Conservation (phyloP, 169 alveolate species). For the Fabrea salina region DNA sequence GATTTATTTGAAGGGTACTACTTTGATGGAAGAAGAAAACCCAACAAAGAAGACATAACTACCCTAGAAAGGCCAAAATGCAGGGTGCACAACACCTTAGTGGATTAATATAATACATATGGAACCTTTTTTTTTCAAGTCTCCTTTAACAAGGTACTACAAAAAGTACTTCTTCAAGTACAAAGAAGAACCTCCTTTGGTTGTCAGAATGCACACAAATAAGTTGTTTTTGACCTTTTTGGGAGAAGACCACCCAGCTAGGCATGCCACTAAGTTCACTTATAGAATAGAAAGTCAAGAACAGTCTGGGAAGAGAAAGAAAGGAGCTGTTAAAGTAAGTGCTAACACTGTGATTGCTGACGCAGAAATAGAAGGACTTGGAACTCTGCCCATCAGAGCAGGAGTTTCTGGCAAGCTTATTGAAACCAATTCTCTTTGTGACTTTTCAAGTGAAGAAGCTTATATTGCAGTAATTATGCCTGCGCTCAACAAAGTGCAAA, state of each 20-base stretch:
- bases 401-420: background rate
- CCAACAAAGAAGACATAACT: too few species aligned
- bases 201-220: background rate
- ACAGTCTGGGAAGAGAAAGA: background rate
- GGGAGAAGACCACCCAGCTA: background rate
- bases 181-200: background rate
- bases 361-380: background rate
- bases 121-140: background rate
- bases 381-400: background rate
- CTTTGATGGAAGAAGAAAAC: too few species aligned
- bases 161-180: background rate
- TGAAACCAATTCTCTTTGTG: background rate
- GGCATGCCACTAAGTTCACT: background rate
- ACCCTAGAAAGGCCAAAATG: too few species aligned
- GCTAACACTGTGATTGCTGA: background rate
- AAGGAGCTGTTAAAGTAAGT: background rate
- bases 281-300: background rate
- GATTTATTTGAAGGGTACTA: slow-evolving; percentile 44
- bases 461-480: background rate
- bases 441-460: background rate
- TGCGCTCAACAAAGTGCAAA: background rate
- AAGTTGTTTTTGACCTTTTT: background rate
- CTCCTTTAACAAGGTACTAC: background rate
- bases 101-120: background rate
- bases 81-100: too few species aligned